These are phyloP conservation scores for Bombardia bombarda DNA, from an alignment of 495 filamentous ascomycete genomes.

Conservation along the genomic window DNA sequence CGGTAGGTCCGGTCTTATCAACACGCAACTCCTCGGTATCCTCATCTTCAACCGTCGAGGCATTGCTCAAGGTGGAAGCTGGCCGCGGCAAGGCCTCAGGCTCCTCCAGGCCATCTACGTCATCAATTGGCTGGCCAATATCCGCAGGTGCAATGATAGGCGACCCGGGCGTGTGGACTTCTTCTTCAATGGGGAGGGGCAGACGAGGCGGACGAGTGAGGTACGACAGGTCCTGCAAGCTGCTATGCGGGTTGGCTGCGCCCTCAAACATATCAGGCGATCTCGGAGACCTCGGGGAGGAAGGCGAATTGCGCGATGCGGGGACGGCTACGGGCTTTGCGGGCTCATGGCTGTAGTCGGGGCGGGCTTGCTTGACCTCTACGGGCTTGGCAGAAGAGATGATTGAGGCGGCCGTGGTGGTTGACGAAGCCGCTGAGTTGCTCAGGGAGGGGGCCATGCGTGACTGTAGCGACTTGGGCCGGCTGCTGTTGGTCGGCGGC, in stretches of 20 bases:
- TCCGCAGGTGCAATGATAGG: conserved; percentile 68
- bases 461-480: conserved; percentile 29
- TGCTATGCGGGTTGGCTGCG: conserved; percentile 29
- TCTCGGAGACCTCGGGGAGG: conserved; percentile 22
- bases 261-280: conserved; percentile 30
- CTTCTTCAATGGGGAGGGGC: conserved; percentile 86
- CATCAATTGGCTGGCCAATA: conserved; percentile 43
- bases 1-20: conserved; percentile 53
- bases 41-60: conserved; percentile 66
- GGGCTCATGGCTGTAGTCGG: conserved; percentile 16
- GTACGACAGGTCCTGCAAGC: conserved; percentile 48
- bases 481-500: conserved; percentile 26
- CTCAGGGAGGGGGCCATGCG: conserved; percentile 28
- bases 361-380: conserved; percentile 21
- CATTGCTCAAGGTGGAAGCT: conserved; percentile 54
- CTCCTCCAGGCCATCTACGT: conserved; percentile 35
- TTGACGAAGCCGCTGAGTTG: conserved; percentile 27
- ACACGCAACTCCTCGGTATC: conserved; percentile 71
- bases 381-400: conserved; percentile 22
- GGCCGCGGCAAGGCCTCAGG: conserved; percentile 43
- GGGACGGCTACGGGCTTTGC: conserved; percentile 47
- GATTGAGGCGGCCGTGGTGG: conserved; percentile 20
- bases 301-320: conserved; percentile 24
- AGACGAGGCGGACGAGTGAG: conserved; percentile 75
- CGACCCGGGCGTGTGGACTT: conserved; percentile 75